Evolutionary conservation across 345 rosid species (phyloP), one percentile per base, ranked within the genome.

Genomic region (Gynandropsis gynandra): DNA sequence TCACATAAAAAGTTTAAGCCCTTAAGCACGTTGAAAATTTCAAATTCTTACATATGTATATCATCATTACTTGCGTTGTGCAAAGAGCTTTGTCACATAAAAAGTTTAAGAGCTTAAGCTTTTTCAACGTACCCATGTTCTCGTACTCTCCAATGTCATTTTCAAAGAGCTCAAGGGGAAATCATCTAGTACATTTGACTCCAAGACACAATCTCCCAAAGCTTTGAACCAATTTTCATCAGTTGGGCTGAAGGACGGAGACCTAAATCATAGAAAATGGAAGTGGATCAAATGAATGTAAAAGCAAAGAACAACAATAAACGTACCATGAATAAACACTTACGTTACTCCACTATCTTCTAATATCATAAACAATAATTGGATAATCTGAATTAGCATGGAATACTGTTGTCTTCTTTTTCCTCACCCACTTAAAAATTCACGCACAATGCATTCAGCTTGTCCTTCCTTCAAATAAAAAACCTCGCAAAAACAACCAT

Each of bases 391-490:
- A 38, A 68, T 76, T 24, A 72, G 36, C 18, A 69, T 50, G 37
- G 76, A 76, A 45, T 68, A 70, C 41, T 71, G 83, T 32, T 72
- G 67, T 48, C 72, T 72, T 55, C 78, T 81, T 55, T 62, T 74
- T 39, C 66, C 59, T 42, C 78, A 61, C 53, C 78, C 77, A 52
- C 60, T 34, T 31, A 73, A 56, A 38, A 89, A 43, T 66, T 80
- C 95, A 63, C 76, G 61, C 35, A 89, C 47, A 47, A 80, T 63
- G 53, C 75, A 56, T 63, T 81, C 75, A 67, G 83, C 76, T 59
- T 78, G 81, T 61, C 87, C 88, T 69, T 86, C 72, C 68, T 69
- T 80, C 62, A 89, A 43, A 52, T 65, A 74, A 68, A 89, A 74
- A 65, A 57, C 88, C 97, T 89, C 43, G 53, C 21, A 27, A 32